These are phyloP conservation scores for Harrya chromipes DNA, from an alignment of 768 basidiomycete species.

Conservation along the genomic window DNA sequence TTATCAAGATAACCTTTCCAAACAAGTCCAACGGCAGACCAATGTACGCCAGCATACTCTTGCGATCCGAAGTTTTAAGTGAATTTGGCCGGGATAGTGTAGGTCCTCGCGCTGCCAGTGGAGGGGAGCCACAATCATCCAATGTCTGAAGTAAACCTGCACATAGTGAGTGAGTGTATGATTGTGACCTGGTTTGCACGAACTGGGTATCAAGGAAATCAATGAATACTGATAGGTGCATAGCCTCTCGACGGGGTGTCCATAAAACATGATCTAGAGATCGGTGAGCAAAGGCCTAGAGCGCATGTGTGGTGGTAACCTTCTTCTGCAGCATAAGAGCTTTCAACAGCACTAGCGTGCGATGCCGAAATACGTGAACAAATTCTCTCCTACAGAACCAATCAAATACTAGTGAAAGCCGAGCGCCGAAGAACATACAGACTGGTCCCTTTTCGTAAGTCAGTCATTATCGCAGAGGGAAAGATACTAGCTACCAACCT, in stretches of 20 bases:
- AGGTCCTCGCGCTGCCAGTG: constrained; percentile 58
- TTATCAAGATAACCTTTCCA: constrained; percentile 57
- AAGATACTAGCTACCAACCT: constrained; percentile 50
- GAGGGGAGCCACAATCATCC: constrained; percentile 89
- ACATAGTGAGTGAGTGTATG: constrained; percentile 3
- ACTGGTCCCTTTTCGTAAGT: constrained; percentile 55
- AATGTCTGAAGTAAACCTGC: constrained; percentile 83
- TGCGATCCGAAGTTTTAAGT: constrained; percentile 82
- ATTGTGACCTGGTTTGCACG: not conserved
- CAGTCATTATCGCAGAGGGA: constrained; percentile 3
- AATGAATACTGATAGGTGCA: constrained; percentile 98
- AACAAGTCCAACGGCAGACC: constrained; percentile 95
- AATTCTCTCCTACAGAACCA: constrained; percentile 68
- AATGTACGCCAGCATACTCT: constrained; percentile 87
- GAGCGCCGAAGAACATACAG: constrained; percentile 42
- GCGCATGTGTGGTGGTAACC: constrained; percentile 41
- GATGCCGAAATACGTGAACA: constrained; percentile 90
- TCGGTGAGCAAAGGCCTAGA: constrained; percentile 7
- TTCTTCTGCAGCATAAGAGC: constrained; percentile 91
- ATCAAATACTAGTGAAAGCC: not conserved
- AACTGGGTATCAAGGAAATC: constrained; percentile 89
- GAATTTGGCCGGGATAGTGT: constrained; percentile 72
- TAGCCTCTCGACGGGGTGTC: constrained; percentile 91
- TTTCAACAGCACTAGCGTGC: constrained; percentile 90
- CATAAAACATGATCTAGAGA: constrained; percentile 88